These are phyloP conservation scores for Sporopachydermia cereana DNA, from an alignment of 1,139 yeast species.

Conservation along the genomic window DNA sequence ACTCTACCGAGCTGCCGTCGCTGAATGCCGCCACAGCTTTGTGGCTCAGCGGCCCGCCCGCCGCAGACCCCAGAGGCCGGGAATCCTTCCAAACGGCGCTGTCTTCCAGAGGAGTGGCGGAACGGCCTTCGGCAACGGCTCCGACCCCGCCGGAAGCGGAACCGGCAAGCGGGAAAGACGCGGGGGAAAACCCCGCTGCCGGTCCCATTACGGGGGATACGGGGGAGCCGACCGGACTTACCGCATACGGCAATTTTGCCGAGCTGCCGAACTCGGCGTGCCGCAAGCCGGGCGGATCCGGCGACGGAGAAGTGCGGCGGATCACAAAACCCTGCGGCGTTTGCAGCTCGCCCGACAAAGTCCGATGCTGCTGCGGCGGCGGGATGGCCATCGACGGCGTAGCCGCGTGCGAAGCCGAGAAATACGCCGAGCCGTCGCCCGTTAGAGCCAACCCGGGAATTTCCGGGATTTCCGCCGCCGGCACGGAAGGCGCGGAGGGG, in stretches of 20 bases:
- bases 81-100: too few relatives aligned
- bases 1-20: neutral
- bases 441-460: neutral
- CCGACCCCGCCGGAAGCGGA: too few relatives aligned
- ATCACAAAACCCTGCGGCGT: neutral
- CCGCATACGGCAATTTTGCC: neutral
- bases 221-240: neutral
- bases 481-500: neutral
- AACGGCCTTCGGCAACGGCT: too few relatives aligned
- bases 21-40: neutral
- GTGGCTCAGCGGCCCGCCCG: too few relatives aligned
- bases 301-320: constrained; percentile 3
- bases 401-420: too few relatives aligned
- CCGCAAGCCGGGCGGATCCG: neutral
- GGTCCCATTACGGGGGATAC: neutral
- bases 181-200: neutral
- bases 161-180: neutral
- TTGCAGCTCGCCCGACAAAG: too few relatives aligned
- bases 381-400: too few relatives aligned
- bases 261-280: neutral
- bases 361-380: too few relatives aligned
- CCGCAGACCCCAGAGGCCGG: too few relatives aligned
- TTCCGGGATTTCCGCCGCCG: neutral
- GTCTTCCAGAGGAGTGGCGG: too few relatives aligned
- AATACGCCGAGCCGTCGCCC: too few relatives aligned